Evolutionary conservation across 2,329 filamentous ascomycete species (phyloP), one percentile per base, ranked within the genome.

Genomic region (Curvularia spicifera): DNA sequence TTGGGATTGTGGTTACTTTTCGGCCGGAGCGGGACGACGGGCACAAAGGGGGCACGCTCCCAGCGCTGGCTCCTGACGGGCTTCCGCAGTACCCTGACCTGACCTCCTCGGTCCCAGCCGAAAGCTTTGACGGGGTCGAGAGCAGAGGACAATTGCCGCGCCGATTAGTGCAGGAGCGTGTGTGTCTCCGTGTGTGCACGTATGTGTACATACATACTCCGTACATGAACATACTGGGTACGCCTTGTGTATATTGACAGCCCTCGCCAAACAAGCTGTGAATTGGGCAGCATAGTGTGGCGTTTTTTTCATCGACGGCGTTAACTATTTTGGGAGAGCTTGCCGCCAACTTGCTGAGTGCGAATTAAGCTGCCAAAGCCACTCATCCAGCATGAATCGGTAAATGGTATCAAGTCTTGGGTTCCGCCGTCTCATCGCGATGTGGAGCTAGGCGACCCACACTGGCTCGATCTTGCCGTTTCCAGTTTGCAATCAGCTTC

Each of bases 11-110:
- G 65, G 64, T 67, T 66, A 51, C 64, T 62, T 62, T 63, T 64
- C 68, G 72, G 71, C 60, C 68, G 71, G 72, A 65, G 65, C 69
- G 71, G 71, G 70, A 71, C 50, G 57, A 66, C 66, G 67, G 66
- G 61, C 59, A 69, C 57, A 68, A 67, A 67, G 57, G 46, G 54
- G 65, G 71, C 72, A 75, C 71, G 71, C 67, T 69, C 71, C 71
- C 58, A 62, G 64, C 55, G 52, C 56, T 74, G 71, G 71, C 70
- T 70, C 65, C 64, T 62, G 60, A 57, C 51, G 56, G 47, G 55
- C 56, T 66, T 61, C 67, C 56, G 58, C 45, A 56, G 59, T 65
- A 65, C 66, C 63, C 60, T 67, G 60, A 63, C 63, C 60, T 31
- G 13, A 33, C 31, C 12, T 67, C 57, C 42, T 71, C 70, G 71